Evolutionary conservation across 2,329 filamentous ascomycete species (phyloP).

Genomic region (Coniochaeta sp.): DNA sequence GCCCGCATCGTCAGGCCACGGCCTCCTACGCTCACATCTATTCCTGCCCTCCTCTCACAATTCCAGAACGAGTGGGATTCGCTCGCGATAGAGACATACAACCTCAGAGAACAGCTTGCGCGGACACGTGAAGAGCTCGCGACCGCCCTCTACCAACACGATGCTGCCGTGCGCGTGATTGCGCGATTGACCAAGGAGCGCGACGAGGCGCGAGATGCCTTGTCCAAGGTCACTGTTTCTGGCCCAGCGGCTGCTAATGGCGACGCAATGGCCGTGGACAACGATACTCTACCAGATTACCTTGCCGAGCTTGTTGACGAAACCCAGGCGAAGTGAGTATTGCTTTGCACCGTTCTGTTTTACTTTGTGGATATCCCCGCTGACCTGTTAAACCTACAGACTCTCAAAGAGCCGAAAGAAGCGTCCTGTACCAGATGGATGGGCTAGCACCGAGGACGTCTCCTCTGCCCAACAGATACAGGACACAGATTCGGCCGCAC

Average conservation of each 20-base stretch:
- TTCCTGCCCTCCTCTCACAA: slow-evolving; percentile 84
- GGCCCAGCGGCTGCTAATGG: slow-evolving; percentile 45
- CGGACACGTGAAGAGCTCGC: slow-evolving; percentile 91
- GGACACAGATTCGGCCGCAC: slow-evolving; percentile 38
- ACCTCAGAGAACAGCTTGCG: slow-evolving; percentile 78
- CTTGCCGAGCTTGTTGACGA: slow-evolving; percentile 68
- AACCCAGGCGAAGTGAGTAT: slow-evolving; percentile 68
- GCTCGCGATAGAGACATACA: slow-evolving; percentile 84
- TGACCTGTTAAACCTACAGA: slow-evolving; percentile 33
- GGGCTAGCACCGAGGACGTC: slow-evolving; percentile 71
- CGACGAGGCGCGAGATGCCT: slow-evolving; percentile 82
- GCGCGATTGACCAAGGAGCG: slow-evolving; percentile 83
- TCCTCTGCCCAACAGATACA: slow-evolving; percentile 35
- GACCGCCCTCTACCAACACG: slow-evolving; percentile 91
- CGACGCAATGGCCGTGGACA: slow-evolving; percentile 92
- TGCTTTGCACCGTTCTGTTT: not conserved
- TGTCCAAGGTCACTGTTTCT: slow-evolving; percentile 76
- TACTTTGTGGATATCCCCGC: not conserved
- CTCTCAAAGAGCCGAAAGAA: slow-evolving; percentile 86
- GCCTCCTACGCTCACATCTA: slow-evolving; percentile 89
- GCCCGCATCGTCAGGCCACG: slow-evolving; percentile 78
- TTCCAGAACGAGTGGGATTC: slow-evolving; percentile 99
- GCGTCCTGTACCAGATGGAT: slow-evolving; percentile 75
- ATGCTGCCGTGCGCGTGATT: slow-evolving; percentile 94
- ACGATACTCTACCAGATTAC: slow-evolving; percentile 63